Evolutionary conservation across 495 filamentous ascomycete species (phyloP).

Genomic region (Beverwykella pulmonaria): DNA sequence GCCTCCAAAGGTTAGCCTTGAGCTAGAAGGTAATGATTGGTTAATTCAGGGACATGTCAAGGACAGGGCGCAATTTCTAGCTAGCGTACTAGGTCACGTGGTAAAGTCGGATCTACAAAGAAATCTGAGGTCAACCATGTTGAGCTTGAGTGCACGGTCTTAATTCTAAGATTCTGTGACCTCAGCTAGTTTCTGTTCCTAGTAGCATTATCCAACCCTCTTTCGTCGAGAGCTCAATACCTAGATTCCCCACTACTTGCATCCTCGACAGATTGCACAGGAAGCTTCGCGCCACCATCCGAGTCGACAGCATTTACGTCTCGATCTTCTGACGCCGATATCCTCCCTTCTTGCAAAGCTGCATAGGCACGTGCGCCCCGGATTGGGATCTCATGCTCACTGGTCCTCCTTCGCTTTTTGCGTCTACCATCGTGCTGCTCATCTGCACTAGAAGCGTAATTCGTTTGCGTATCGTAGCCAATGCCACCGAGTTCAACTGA

Average conservation of each 20-base stretch:
- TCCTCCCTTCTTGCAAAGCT: constrained; percentile 16
- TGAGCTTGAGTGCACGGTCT: no score
- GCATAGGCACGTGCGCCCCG: constrained; percentile 24
- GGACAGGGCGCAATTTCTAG: background rate
- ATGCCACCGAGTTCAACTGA: background rate
- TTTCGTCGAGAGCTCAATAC: no score
- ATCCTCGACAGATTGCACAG: background rate
- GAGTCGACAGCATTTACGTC: background rate
- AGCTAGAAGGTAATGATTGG: background rate
- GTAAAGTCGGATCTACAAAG: no score
- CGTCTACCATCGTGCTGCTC: background rate
- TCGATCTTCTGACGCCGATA: background rate
- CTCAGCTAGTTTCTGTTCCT: no score
- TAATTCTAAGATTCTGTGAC: no score
- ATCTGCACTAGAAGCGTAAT: background rate
- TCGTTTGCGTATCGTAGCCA: background rate
- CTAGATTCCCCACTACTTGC: background rate
- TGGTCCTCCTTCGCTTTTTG: constrained; percentile 8
- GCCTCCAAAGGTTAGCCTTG: background rate
- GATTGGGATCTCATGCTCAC: constrained; percentile 13
- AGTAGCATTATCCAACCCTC: no score
- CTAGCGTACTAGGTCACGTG: background rate
- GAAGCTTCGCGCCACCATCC: background rate
- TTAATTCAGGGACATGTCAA: background rate
- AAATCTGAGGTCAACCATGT: no score